A percentile compares a stretch with the other conserved stretches of the same genome.
phyloP scores from a whole-genome alignment of 2,329 filamentous ascomycete genomes.

The Fusarium guadeloupense region DNA sequence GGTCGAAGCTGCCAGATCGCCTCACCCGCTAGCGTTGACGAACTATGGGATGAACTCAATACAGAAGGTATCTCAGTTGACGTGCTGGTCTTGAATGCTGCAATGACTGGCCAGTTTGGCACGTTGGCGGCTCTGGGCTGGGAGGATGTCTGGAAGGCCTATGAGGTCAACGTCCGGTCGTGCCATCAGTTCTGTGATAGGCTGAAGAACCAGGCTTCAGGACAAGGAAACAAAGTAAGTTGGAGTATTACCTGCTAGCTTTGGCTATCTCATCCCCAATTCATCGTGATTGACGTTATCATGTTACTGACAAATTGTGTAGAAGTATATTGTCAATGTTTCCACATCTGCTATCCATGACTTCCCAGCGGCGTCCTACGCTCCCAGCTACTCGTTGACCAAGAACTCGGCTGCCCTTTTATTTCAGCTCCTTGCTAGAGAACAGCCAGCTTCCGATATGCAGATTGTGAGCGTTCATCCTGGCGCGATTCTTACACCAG shows the following conservation, averaged over 20 bases:
- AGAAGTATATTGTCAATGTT: conserved; percentile 2
- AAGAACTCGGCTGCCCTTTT: conserved; percentile 3
- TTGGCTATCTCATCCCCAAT: not conserved
- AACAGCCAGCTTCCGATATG: not conserved
- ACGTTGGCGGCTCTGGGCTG: not conserved
- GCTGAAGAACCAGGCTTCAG: not conserved
- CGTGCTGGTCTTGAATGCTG: not conserved
- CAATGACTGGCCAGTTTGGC: conserved; percentile 7
- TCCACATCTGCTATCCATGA: conserved; percentile 3
- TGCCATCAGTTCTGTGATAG: conserved; percentile 2
- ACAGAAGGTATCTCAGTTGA: not conserved
- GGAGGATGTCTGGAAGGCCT: conserved; percentile 1
- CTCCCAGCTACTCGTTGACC: conserved; percentile 1
- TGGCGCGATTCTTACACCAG: not conserved
- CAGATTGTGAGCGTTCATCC: conserved; percentile 10
- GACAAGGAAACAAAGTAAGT: not conserved
- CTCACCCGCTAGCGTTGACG: not conserved
- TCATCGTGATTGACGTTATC: no score
- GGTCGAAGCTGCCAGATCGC: not conserved
- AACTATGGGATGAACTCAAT: not conserved
- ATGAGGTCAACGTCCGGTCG: conserved; percentile 1
- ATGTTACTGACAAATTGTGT: not conserved
- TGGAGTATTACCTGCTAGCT: no score
- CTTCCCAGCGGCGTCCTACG: not conserved
- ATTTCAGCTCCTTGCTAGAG: not conserved